Conservation (phyloP, 352 stramenopile species). For the Globisporangium echinulatum region DNA sequence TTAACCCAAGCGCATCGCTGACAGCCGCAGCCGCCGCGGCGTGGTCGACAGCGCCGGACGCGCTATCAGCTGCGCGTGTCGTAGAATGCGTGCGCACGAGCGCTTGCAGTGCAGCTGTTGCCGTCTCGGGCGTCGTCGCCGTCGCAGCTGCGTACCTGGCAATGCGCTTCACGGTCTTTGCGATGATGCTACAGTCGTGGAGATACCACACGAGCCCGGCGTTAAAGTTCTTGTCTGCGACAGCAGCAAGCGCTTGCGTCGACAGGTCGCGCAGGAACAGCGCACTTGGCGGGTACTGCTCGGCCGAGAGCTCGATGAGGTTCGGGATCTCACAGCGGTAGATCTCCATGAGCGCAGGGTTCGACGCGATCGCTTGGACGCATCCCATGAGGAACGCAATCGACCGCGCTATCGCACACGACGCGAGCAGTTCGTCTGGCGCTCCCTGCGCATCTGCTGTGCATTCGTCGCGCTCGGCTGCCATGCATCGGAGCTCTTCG, state of each 20-base stretch:
- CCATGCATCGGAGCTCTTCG: slow-evolving; percentile 32
- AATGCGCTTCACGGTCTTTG: slow-evolving; percentile 42
- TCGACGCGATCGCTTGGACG: slow-evolving; percentile 46
- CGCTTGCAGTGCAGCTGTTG: slow-evolving; percentile 21
- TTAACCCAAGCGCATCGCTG: slow-evolving; percentile 59
- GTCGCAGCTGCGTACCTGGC: slow-evolving; percentile 26
- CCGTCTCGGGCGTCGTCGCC: slow-evolving; percentile 24
- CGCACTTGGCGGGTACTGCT: slow-evolving; percentile 47
- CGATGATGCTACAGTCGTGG: slow-evolving; percentile 51
- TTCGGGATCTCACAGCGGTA: slow-evolving; percentile 71
- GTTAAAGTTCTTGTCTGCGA: slow-evolving; percentile 63
- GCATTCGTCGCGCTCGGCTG: background rate
- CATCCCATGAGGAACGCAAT: slow-evolving; percentile 59
- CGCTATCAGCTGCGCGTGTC: background rate
- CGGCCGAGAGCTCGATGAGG: slow-evolving; percentile 46
- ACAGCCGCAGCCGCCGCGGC: slow-evolving; percentile 33
- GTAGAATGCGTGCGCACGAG: slow-evolving; percentile 2
- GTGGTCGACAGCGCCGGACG: background rate
- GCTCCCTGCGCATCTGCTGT: background rate
- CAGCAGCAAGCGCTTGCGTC: slow-evolving; percentile 31
- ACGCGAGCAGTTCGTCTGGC: background rate
- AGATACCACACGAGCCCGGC: slow-evolving; percentile 71
- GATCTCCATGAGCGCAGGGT: slow-evolving; percentile 42
- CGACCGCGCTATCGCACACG: slow-evolving; percentile 22
- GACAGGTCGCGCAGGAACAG: slow-evolving; percentile 45